phyloP scores from a whole-genome alignment of 2,329 filamentous ascomycete genomes.

The Fusarium sp. region DNA sequence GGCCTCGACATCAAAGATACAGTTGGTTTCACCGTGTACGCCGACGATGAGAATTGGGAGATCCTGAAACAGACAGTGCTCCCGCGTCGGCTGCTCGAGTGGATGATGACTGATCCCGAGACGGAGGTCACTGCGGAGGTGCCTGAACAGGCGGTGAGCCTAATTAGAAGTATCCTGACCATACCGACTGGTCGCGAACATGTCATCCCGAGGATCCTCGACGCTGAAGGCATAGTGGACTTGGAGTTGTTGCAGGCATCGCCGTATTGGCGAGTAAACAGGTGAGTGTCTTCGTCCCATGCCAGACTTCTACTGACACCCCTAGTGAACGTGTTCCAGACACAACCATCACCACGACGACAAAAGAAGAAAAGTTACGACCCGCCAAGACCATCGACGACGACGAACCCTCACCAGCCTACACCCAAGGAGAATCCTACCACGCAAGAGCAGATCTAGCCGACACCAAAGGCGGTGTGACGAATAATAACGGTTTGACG shows the following conservation, averaged over 20 bases:
- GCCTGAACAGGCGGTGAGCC: conserved; percentile 30
- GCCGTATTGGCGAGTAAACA: conserved; percentile 33
- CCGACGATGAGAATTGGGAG: conserved; percentile 36
- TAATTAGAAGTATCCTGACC: conserved; percentile 29
- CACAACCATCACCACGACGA: conserved; percentile 9
- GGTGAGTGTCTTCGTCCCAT: background rate
- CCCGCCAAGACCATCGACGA: conserved; percentile 29
- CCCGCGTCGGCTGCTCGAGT: conserved; percentile 38
- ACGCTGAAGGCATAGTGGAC: conserved; percentile 32
- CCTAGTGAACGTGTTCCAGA: conserved; percentile 30
- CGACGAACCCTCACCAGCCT: conserved; percentile 13
- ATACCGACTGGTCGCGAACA: conserved; percentile 22
- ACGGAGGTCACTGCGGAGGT: conserved; percentile 5
- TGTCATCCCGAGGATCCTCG: conserved; percentile 25
- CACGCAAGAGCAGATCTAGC: conserved; percentile 8
- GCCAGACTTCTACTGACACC: background rate
- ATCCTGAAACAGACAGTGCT: conserved; percentile 29
- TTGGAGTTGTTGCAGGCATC: conserved; percentile 25
- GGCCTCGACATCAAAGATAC: conserved; percentile 34
- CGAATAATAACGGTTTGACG: background rate
- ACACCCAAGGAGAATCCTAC: conserved; percentile 14
- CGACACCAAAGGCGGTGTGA: background rate
- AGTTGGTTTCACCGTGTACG: conserved; percentile 30
- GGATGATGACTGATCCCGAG: conserved; percentile 39
- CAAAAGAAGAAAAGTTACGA: conserved; percentile 21